Evolutionary conservation across 1,284 basidiomycete species (phyloP), one percentile per base, ranked within the genome.

Genomic region (Austroboletus novae-zelandiae): DNA sequence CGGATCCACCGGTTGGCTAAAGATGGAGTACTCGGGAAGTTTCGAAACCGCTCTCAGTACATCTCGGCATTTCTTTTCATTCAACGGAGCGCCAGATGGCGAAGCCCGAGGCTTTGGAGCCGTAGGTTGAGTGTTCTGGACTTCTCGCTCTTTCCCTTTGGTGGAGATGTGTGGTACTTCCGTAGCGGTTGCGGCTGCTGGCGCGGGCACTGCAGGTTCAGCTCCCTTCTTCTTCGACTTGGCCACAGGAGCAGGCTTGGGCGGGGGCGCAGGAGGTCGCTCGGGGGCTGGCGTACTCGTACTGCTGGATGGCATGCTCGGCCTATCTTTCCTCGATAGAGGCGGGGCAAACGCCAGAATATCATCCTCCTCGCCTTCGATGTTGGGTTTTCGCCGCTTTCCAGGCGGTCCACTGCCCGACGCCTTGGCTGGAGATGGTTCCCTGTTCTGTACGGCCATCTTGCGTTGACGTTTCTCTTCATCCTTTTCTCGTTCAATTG

Each of bases 1-100:
- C 0, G 95, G 89, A 68, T 99, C 90, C 14, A 99, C 96, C 2
- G 96, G 94, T 17, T 79, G 76, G 37, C 80, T 65, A 73, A 99
- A 99, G 54, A 96, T 89, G 29, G 72, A 68, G 13, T 86, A 82
- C 60, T 91, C 86, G 1, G 85, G 80, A 30, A 88, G 68, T 65
- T 84, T 90, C 52, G 75, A 69, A 27, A 98, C 62, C 27, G 62
- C 71, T 61, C 80, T 84, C 56, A 98, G 61, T 23, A 96, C 66
- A 1, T 85, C 82, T 64, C 80, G 86, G 61, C 87, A 91, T 66
- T 94, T 94, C 75, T 83, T 89, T 63, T 82, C 83, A 65, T 85
- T 88, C 61, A 91, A 70, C 8, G 84, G 79, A 11, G 74, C 79
- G 0, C 68, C 53, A n/a, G 66, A 61, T 11, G 72, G 7, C 14